Evolutionary conservation across 768 basidiomycete genomes (phyloP).

Genomic region (Gloeopeniophorella convolvens): DNA sequence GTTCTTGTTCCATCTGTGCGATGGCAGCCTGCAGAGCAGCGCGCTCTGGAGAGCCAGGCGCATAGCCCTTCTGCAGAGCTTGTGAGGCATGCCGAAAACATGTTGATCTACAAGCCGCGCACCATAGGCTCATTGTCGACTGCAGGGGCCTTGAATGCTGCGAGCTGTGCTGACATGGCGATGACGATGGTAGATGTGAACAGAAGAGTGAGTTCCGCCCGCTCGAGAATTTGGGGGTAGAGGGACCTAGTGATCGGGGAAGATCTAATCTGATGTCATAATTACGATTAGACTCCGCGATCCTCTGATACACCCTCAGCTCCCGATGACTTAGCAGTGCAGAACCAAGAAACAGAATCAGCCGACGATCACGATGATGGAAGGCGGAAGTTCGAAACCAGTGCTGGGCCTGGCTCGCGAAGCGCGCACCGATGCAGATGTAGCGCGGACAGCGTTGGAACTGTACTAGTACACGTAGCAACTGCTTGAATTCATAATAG

Average conservation of each 20-base stretch:
- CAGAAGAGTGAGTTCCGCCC: conserved; percentile 6
- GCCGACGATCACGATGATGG: no score
- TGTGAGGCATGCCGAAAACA: not conserved
- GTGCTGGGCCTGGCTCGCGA: no score
- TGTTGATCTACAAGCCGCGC: conserved; percentile 21
- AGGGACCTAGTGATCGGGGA: no score
- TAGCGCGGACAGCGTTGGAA: no score
- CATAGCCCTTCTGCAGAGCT: conserved; percentile 59
- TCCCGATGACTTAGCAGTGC: no score
- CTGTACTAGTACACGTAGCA: no score
- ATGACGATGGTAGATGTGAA: conserved; percentile 12
- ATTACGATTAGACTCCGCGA: not conserved
- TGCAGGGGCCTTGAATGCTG: conserved; percentile 76
- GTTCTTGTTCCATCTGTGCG: conserved; percentile 68
- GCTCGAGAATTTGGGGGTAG: no score
- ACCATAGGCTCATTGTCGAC: conserved; percentile 96
- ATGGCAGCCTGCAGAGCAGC: conserved; percentile 64
- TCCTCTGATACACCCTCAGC: no score
- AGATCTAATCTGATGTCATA: not conserved
- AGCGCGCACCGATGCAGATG: no score
- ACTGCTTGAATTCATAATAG: no score
- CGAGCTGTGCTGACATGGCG: conserved; percentile 54
- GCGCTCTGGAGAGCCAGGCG: conserved; percentile 73
- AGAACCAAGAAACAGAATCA: no score
- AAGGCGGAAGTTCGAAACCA: no score